Percentiles rank a stretch among this genome's conserved stretches.
These are phyloP conservation scores for Trichoderma afroharzianum DNA, from an alignment of 2,329 filamentous ascomycete genomes.

Conservation along the genomic window DNA sequence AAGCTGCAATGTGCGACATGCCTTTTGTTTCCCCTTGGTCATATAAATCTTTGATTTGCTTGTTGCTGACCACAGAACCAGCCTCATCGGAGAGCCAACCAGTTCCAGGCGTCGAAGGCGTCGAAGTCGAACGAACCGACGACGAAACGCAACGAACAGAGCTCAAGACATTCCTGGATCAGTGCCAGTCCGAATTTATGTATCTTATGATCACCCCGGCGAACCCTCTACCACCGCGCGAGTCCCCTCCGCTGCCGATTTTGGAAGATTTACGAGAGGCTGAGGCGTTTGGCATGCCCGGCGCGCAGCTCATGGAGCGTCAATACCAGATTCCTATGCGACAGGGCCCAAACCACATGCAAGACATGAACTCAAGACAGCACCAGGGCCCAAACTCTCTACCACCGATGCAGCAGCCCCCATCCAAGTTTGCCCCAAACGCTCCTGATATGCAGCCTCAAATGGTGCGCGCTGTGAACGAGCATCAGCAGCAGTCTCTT, in stretches of 20 bases:
- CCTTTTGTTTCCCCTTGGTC: slow-evolving; percentile 3
- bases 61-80: slow-evolving; percentile 19
- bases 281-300: slow-evolving; percentile 49
- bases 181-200: slow-evolving; percentile 63
- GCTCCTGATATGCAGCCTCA: slow-evolving; percentile 41
- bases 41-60: background rate
- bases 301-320: slow-evolving; percentile 39
- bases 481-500: slow-evolving; percentile 40
- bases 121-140: slow-evolving; percentile 46
- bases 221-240: slow-evolving; percentile 62
- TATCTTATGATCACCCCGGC: slow-evolving; percentile 66
- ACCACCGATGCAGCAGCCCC: slow-evolving; percentile 46
- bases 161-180: slow-evolving; percentile 59
- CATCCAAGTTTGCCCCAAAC: slow-evolving; percentile 33
- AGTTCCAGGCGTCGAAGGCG: slow-evolving; percentile 43
- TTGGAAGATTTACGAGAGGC: slow-evolving; percentile 58
- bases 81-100: slow-evolving; percentile 39
- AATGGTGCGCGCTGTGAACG: slow-evolving; percentile 52
- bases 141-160: slow-evolving; percentile 51
- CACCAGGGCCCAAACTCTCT: slow-evolving; percentile 58
- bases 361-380: slow-evolving; percentile 52
- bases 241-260: slow-evolving; percentile 55
- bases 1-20: slow-evolving; percentile 48
- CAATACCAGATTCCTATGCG: slow-evolving; percentile 38
- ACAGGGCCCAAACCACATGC: slow-evolving; percentile 54